Conservation (phyloP, 2,329 filamentous ascomycete species). For the Calonectria montana region DNA sequence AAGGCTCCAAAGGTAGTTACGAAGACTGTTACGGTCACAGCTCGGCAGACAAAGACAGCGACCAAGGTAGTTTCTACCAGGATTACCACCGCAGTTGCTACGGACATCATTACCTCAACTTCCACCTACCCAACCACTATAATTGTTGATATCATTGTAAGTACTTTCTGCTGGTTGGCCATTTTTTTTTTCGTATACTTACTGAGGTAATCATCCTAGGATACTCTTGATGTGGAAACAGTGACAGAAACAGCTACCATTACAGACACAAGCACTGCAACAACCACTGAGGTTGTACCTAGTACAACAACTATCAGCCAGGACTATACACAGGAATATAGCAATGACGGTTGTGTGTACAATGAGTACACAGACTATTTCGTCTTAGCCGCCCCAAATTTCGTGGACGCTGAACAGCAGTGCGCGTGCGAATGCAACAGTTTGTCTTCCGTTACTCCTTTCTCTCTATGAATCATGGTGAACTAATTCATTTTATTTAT, state of each 20-base stretch:
- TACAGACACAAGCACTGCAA: background rate
- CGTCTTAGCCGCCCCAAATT: background rate
- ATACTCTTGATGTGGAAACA: background rate
- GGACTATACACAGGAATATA: background rate
- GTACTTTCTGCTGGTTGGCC: background rate
- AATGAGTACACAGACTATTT: background rate
- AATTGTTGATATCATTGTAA: background rate
- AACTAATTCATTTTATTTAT: background rate
- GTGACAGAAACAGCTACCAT: background rate
- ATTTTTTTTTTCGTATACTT: background rate
- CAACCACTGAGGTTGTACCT: background rate
- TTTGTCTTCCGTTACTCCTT: background rate
- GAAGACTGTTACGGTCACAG: background rate
- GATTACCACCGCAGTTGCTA: background rate
- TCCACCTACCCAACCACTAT: background rate
- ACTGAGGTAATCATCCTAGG: background rate
- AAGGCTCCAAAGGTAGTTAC: background rate
- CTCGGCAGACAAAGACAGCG: background rate
- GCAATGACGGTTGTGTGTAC: background rate
- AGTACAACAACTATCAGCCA: background rate
- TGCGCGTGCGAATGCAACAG: background rate
- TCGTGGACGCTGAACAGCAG: background rate
- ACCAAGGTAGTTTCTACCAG: background rate
- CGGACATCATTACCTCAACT: background rate
- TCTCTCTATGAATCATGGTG: background rate